Base-by-base conservation (phyloP, 2,329 filamentous ascomycete species). In the Atkinsonella hypoxylon region DNA sequence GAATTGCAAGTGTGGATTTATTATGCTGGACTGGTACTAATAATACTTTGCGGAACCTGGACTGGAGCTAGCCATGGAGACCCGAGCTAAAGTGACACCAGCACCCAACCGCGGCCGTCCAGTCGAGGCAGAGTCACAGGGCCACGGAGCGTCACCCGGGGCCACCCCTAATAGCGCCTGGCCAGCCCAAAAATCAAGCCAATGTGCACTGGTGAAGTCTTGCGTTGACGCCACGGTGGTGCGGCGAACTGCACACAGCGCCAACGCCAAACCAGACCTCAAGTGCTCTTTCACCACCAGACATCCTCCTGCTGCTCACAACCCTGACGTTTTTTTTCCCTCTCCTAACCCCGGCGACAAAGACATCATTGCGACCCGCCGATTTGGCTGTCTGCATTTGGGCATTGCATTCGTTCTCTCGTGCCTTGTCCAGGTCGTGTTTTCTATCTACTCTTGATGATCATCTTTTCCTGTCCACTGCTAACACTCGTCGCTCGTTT, bases 401-500 rank as follows among this genome's bases (percentile, higher is more conserved):
- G 26, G 34, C 45, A 39, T 34, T 47, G 26, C 47, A 22, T 44
- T 50, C 47, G 12, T 18, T 44, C 38, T 40, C 40, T 42, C 41
- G 38, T 32, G 32, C 45, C 22, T 44, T 30, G 40, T 38, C 17
- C 11, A 38, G 31, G 30, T 26, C 26, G 40, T 30, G 9, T 38
- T 10, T 12, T 45, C 11, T 2, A 20, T 45, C 32, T 42, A 30
- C 36, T 45, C 22, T 34, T 22, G 18, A 10, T 41, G 3, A 26
- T 39, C 8, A 8, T 13, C 7, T 30, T 20, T 11, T 45, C n/a
- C 26, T 18, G 42, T 26, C 32, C 18, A 30, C 38, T 12, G 40
- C 26, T 18, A 43, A 40, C 44, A 18, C 30, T 12, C 38, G 39
- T 40, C 51, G 26, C 48, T 50, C 51, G 48, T 42, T 50, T 50